Evolutionary conservation across 2,329 filamentous ascomycete species (phyloP), one percentile per base, ranked within the genome.

Genomic region (Stemphylium vesicarium): DNA sequence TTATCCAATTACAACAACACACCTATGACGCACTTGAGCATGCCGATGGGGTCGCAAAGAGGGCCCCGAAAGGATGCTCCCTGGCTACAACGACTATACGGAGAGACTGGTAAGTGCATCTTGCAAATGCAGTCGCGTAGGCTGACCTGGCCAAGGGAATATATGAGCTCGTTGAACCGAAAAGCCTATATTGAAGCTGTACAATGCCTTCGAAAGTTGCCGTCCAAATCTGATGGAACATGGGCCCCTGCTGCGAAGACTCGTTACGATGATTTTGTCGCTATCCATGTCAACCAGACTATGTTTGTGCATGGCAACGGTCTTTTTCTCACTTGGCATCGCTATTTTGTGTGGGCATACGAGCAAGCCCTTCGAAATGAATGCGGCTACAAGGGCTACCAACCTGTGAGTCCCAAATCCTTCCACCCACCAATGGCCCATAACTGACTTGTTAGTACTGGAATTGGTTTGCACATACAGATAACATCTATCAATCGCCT

Each of bases 211-310:
- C 41, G 49, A 33, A 32, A 13, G 16, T 24, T 52, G n/a, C 49
- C 49, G 3, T 31, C 49, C 5, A 52, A 46, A 24, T 52, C 49
- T 2, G 41, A 52, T 18, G 33, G 24, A 20, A 18, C 35, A 13
- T 52, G 49, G 49, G 41, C 49, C 8, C 20, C 49, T 18, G 49
- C 49, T 35, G 49, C 49, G 16, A 52, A 46, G 41, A 52, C 41
- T 22, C 49, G 49, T n/a, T 52, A 33, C 6, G 49, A 52, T 20
- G 49, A 52, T 12, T 52, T 46, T 33, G 49, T 52, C 35, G 49
- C 49, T 18, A 46, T 46, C 18, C 49, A 52, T 9, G 49, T 52
- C 7, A 46, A 52, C 41, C 49, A 52, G 29, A 52, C 41, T 18
- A 13, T 46, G 35, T 38, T 18, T 4, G 39, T 46, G n/a, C 41